Evolutionary conservation across 768 basidiomycete genomes (phyloP).

Genomic region (Austroboletus festivus): DNA sequence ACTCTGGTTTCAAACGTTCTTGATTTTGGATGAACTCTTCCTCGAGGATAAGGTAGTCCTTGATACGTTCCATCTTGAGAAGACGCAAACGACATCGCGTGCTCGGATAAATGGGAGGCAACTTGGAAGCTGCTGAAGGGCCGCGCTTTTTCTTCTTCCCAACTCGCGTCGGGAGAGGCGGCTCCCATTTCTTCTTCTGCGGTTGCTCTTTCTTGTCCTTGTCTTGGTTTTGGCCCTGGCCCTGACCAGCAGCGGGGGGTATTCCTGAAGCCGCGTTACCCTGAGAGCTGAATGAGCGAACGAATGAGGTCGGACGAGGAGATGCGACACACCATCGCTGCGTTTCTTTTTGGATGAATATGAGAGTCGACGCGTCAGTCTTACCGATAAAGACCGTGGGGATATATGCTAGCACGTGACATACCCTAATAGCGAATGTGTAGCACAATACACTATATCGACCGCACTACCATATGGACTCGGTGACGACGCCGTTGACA

Average conservation of each 20-base stretch:
- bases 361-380: conserved; percentile 51
- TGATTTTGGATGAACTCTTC: conserved; percentile 94
- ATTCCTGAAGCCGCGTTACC: conserved; percentile 74
- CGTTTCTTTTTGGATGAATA: too few species aligned
- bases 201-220: conserved; percentile 42
- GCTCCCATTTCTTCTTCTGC: conserved; percentile 95
- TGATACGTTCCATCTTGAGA: conserved; percentile 96
- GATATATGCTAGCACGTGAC: conserved; percentile 25
- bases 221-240: conserved; percentile 45
- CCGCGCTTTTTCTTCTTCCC: conserved; percentile 95
- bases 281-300: conserved; percentile 37
- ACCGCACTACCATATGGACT: too few species aligned
- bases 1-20: conserved; percentile 84
- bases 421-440: conserved; percentile 8
- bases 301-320: not conserved
- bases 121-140: conserved; percentile 86
- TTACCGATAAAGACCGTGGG: conserved; percentile 24
- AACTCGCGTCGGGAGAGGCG: conserved; percentile 92
- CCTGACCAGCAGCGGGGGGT: conserved; percentile 35
- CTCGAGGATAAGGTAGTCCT: conserved; percentile 94
- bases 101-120: conserved; percentile 90
- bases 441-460: too few species aligned
- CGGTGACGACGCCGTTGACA: conserved; percentile 47
- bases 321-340: conserved; percentile 24
- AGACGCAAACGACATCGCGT: conserved; percentile 94